Evolutionary conservation across 1,284 basidiomycete genomes (phyloP), one percentile per base, ranked within the genome.

Genomic region (Ceratobasidium sp.): DNA sequence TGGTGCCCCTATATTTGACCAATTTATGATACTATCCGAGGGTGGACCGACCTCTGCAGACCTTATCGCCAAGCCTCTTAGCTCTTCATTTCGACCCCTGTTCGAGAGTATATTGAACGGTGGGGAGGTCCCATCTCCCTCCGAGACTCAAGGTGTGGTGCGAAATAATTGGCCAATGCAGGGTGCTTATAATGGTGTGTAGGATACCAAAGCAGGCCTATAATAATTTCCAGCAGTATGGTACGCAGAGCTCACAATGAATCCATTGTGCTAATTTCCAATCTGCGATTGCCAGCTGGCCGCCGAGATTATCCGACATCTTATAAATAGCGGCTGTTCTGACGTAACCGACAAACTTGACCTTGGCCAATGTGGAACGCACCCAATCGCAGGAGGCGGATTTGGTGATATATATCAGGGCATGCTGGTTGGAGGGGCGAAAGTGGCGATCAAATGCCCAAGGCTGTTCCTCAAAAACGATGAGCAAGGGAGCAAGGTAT

Each of bases 361-460:
- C 14, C 14, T 54, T 6, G 14, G 14, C 4, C 51, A 28, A 54
- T 54, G 23, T 23, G 30, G 25, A 9, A 54, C 3, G 1, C 23
- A 16, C 23, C 51, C 51, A 12, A 54, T 54, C 18, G 25, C 51
- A 28, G 51, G 51, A 23, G 60, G 60, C 16, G 42, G 60, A 23
- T 44, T 46, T 25, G 40, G 38, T 14, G 40, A 62, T 16, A 46
- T 62, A 23, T 62, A 62, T 23, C 36, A 30, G 7, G 60, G 40
- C 2, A 6, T 9, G 42, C 42, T 62, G 6, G 25, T 18, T 6
- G 14, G 25, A 6, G 38, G 42, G 14, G 23, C 21, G 2, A 5
- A 23, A 6, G 40, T 62, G n/a, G 60, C 60, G 21, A 46, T 62
- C 40, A 62, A 62, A 28, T 54, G 51, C 51, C 25, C 51, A 7